These are phyloP conservation scores for Aquilaria malaccensis DNA, from an alignment of 345 rosid genomes.

Conservation along the genomic window DNA sequence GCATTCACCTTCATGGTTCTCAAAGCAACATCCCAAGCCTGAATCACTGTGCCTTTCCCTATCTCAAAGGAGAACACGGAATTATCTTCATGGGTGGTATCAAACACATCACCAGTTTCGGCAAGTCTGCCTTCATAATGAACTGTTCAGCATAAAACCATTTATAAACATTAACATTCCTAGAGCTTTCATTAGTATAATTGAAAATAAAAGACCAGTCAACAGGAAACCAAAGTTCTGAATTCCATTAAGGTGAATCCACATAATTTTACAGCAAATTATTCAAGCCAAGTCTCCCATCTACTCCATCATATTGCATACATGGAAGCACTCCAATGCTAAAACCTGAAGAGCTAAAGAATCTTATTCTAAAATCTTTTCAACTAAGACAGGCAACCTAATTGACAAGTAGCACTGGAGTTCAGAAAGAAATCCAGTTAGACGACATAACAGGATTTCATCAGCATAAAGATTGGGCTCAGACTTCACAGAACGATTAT, in stretches of 20 bases:
- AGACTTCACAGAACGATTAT: background rate
- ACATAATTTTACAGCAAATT: no score
- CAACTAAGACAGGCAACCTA: no score
- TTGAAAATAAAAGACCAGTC: background rate
- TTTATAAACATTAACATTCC: background rate
- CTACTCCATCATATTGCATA: background rate
- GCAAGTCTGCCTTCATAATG: slow-evolving; percentile 83
- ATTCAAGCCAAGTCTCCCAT: background rate
- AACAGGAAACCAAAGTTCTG: background rate
- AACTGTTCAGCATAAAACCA: slow-evolving; percentile 37
- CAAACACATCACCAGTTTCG: slow-evolving; percentile 82
- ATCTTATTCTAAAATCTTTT: no score
- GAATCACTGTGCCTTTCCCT: slow-evolving; percentile 76
- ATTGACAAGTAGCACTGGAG: no score
- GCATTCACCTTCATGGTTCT: slow-evolving; percentile 73
- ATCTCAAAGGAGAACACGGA: slow-evolving; percentile 81
- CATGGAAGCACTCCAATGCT: background rate
- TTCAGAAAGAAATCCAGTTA: no score
- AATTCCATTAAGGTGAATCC: background rate
- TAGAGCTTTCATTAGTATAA: background rate
- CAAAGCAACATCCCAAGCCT: slow-evolving; percentile 84
- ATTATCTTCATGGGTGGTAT: slow-evolving; percentile 84
- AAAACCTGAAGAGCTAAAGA: no score
- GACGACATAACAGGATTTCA: no score
- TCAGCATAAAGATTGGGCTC: no score